Percentiles rank a stretch among this genome's conserved stretches.
phyloP scores from a whole-genome alignment of 352 stramenopile genomes.

The Phytophthora meadii region DNA sequence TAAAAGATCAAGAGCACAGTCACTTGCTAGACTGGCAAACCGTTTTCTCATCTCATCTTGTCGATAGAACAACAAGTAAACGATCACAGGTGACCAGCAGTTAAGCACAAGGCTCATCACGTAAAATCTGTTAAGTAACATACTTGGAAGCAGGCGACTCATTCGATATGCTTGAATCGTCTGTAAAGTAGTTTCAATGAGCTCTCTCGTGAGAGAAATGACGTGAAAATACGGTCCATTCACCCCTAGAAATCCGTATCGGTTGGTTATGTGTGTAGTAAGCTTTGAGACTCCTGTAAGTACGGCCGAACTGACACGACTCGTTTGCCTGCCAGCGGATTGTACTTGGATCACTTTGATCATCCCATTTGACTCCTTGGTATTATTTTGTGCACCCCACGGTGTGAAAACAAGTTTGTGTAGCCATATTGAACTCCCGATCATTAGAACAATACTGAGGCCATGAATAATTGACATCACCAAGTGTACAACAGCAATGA shows the following conservation, averaged over 20 bases:
- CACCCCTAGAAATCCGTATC: constrained; percentile 18
- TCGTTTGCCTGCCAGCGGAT: neutral
- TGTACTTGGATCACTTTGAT: neutral
- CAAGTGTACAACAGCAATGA: constrained; percentile 2
- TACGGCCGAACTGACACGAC: constrained; percentile 1
- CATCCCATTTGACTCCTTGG: neutral
- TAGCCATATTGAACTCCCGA: neutral
- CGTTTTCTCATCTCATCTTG: constrained; percentile 7
- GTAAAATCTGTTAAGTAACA: constrained; percentile 30
- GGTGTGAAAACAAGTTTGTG: constrained; percentile 10
- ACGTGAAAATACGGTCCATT: constrained; percentile 20
- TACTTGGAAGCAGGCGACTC: constrained; percentile 18
- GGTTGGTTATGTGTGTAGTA: neutral
- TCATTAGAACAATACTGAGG: constrained; percentile 5
- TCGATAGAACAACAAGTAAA: constrained; percentile 4
- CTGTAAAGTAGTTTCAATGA: constrained; percentile 21
- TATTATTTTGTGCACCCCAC: constrained; percentile 1
- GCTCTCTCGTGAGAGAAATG: neutral
- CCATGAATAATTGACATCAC: constrained; percentile 2
- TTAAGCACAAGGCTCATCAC: constrained; percentile 21
- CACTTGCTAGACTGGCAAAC: constrained; percentile 18
- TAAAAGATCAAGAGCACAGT: constrained; percentile 13
- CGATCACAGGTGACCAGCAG: constrained; percentile 19
- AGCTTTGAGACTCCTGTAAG: neutral
- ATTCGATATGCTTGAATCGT: constrained; percentile 30